Evolutionary conservation across 192 early-diverging fungal species (phyloP), one percentile per base, ranked within the genome.

Genomic region (Glomus cerebriforme): DNA sequence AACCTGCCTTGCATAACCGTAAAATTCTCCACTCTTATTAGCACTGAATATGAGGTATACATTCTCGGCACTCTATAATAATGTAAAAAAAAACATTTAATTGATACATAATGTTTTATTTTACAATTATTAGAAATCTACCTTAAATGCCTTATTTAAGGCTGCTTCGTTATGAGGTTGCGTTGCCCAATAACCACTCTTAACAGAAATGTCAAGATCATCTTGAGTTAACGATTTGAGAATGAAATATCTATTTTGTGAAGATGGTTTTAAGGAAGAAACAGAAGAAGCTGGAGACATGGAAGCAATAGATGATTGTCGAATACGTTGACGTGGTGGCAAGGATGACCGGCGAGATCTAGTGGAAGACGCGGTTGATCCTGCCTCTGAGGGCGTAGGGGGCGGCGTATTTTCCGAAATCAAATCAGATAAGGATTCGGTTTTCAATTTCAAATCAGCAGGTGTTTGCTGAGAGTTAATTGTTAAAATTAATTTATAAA

Each of bases 21-120:
- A 87, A 69, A 87, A 87, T 64, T 87, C 86, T 6, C 86, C 86
- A 63, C 86, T 87, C 73, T 85, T 87, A 75, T 87, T 87, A 2
- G 84, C 86, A 69, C 86, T 87, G 62, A 87, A 87, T 24, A 87
- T 81, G 58, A 87, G 79, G 79, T 82, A 87, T 1, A 87, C 86
- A 47, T 84, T 82, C 58, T 82, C 81, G 12, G 81, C 74, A 68
- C 78, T 81, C 84, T 85, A 72, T 24, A 47, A 68, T 22, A 34
- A 4, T 9, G 43, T 59, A 34, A 10, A 45, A 3, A n/a, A n/a
- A n/a, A n/a, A n/a, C n/a, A n/a, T n/a, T n/a, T n/a, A n/a, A n/a
- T n/a, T n/a, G n/a, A n/a, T n/a, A n/a, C n/a, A n/a, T n/a, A n/a
- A n/a, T n/a, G n/a, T n/a, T n/a, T n/a, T n/a, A n/a, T n/a, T n/a